These are phyloP conservation scores for Phanerochaete sordida DNA, from an alignment of 768 basidiomycete genomes.

Conservation along the genomic window DNA sequence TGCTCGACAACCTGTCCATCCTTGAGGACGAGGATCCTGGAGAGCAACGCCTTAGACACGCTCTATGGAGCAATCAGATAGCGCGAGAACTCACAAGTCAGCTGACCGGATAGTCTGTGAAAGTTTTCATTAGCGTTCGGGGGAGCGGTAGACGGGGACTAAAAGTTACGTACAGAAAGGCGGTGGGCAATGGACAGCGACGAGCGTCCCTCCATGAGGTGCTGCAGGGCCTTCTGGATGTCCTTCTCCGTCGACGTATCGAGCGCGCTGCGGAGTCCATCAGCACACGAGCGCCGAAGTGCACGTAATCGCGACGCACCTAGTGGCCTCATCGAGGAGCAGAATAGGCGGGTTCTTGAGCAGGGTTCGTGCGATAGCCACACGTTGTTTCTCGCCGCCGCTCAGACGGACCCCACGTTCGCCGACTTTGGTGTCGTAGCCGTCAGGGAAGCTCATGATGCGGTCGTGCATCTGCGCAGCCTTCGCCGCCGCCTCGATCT, in stretches of 20 bases:
- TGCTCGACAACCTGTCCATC: slow-evolving; percentile 86
- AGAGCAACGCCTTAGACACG: slow-evolving; percentile 2
- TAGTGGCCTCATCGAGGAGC: slow-evolving; percentile 75
- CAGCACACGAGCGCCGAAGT: not conserved
- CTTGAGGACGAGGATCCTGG: slow-evolving; percentile 85
- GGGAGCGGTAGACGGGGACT: not conserved
- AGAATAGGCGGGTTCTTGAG: slow-evolving; percentile 83
- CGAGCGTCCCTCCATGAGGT: slow-evolving; percentile 68
- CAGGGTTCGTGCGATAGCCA: slow-evolving; percentile 83
- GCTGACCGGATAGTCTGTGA: slow-evolving; percentile 50
- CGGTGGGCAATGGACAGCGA: slow-evolving; percentile 80
- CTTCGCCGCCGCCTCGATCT: slow-evolving; percentile 74
- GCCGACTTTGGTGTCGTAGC: slow-evolving; percentile 86
- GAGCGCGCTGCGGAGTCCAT: slow-evolving; percentile 53
- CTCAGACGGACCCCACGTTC: slow-evolving; percentile 82
- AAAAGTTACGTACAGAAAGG: slow-evolving; percentile 55
- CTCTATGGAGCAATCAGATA: not conserved
- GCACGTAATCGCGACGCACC: slow-evolving; percentile 32
- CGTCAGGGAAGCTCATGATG: slow-evolving; percentile 79
- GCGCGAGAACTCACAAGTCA: slow-evolving; percentile 37
- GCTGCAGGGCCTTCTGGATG: slow-evolving; percentile 84
- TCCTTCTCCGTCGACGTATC: slow-evolving; percentile 91
- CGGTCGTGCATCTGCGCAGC: slow-evolving; percentile 88
- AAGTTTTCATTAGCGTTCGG: not conserved
- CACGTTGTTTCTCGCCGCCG: slow-evolving; percentile 89